phyloP scores from a whole-genome alignment of 2,329 filamentous ascomycete species.

The Harringtonia lauricola region DNA sequence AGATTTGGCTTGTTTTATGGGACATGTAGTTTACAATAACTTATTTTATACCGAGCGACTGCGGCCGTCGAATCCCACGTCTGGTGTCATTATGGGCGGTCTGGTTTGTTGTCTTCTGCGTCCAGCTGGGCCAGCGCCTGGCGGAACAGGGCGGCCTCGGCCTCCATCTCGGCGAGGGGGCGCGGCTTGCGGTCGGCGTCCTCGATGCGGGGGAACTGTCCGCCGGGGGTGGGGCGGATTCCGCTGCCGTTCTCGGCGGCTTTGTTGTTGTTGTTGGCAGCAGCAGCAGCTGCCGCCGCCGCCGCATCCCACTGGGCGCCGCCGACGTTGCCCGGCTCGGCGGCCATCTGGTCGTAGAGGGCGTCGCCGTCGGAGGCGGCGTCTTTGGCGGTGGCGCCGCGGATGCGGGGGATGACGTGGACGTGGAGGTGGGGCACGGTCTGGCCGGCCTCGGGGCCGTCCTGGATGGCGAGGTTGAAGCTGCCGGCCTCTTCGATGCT shows the following conservation, averaged over 20 bases:
- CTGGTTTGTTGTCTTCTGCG: background rate
- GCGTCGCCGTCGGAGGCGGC: constrained; percentile 43
- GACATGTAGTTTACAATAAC: too few species aligned
- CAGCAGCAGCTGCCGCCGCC: background rate
- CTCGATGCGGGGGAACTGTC: constrained; percentile 59
- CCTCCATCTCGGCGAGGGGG: constrained; percentile 63
- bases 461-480: constrained; percentile 92
- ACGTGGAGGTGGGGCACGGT: constrained; percentile 90
- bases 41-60: too few species aligned
- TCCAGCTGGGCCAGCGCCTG: constrained; percentile 33
- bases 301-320: constrained; percentile 49
- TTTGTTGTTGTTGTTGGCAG: background rate
- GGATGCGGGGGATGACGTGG: constrained; percentile 71
- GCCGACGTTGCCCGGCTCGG: constrained; percentile 74
- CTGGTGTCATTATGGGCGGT: too few species aligned
- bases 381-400: constrained; percentile 36
- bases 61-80: too few species aligned
- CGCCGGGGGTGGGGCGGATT: constrained; percentile 25
- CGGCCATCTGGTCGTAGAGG: constrained; percentile 75
- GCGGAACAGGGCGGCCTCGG: constrained; percentile 61
- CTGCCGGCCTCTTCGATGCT: constrained; percentile 45
- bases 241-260: background rate
- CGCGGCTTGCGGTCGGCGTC: constrained; percentile 58
- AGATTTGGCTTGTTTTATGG: too few species aligned
- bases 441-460: constrained; percentile 82